Conservation (phyloP, 495 filamentous ascomycete species). For the Daldinia decipiens region DNA sequence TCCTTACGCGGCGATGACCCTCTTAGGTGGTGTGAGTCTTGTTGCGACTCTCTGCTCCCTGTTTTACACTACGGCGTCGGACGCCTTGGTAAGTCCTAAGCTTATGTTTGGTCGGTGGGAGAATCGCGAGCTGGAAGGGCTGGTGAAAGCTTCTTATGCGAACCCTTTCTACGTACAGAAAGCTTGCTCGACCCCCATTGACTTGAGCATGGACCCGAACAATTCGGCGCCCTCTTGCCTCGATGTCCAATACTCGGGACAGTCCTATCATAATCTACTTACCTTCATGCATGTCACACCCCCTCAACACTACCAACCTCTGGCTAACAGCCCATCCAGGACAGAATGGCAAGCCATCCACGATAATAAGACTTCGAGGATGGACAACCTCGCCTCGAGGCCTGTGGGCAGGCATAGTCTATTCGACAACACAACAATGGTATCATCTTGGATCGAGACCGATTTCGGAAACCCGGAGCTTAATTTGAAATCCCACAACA, state of each 20-base stretch:
- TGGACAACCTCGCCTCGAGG: constrained; percentile 53
- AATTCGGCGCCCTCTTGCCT: constrained; percentile 66
- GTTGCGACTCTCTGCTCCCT: constrained; percentile 69
- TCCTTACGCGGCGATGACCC: constrained; percentile 66
- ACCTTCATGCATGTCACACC: constrained; percentile 46
- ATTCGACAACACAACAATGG: constrained; percentile 72
- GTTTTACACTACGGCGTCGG: constrained; percentile 78
- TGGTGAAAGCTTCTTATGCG: constrained; percentile 67
- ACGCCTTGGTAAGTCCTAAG: constrained; percentile 75
- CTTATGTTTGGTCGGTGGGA: constrained; percentile 64
- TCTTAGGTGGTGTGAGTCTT: constrained; percentile 68
- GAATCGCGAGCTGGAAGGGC: constrained; percentile 57
- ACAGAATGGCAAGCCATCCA: constrained; percentile 59
- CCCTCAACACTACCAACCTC: constrained; percentile 54
- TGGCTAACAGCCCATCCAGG: constrained; percentile 60
- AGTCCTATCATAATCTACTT: constrained; percentile 55
- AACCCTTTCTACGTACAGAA: constrained; percentile 63
- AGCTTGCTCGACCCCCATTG: constrained; percentile 70
- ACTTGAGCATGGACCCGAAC: constrained; percentile 45
- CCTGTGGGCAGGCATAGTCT: constrained; percentile 66
- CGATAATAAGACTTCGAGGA: constrained; percentile 49
- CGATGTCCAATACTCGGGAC: constrained; percentile 69
- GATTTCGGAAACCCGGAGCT: constrained; percentile 58
- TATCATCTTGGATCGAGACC: constrained; percentile 67
- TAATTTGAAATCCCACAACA: constrained; percentile 55